Base-by-base conservation (phyloP, 768 basidiomycete species). In the Dendrothele bispora region DNA sequence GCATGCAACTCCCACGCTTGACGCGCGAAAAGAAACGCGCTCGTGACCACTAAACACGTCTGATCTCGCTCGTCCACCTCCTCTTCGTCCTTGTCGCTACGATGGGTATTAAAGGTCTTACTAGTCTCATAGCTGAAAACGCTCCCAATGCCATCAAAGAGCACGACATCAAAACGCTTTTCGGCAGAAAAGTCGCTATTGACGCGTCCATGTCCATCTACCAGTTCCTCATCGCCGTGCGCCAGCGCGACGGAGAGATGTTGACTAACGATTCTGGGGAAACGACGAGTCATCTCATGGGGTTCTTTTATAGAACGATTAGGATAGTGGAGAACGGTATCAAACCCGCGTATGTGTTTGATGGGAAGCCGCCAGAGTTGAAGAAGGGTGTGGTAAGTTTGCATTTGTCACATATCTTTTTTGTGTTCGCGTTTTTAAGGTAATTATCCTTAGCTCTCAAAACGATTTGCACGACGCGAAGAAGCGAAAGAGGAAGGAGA, bases 311-410 rank as follows among this genome's bases (percentile, higher is more conserved):
- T 61, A 80, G 95, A 30, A 99, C 97, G 0, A 91, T 99, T 50
- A 80, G 97, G 20, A 98, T 99, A 64, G 95, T 95, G 15, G 97
- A 99, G 69, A 95, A 98, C 55, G 97, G 97, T 3, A 93, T 99
- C 63, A 99, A 99, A 61, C 95, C 95, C 1, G 88, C 88, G 27
- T 98, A 98, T 66, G 92, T 99, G 27, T 99, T 99, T 55, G 97
- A 99, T 66, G 97, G 97, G 18, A 95, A 95, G 66, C 97, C 97
- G 2, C 97, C 97, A 38, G 94, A 98, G 58, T 69, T 99, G 71
- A 99, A 99, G 72, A 86, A 92, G 48, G 92, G 92, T 43, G 94
- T 98, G 60, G 95, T 99, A 60, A 61, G 92, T n/a, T n/a, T 86
- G 12, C 21, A 20, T 26, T 41, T 7, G 15, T 25, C 40, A 49